phyloP scores from a whole-genome alignment of 257 asterid genomes.

The Cruciata laevipes region DNA sequence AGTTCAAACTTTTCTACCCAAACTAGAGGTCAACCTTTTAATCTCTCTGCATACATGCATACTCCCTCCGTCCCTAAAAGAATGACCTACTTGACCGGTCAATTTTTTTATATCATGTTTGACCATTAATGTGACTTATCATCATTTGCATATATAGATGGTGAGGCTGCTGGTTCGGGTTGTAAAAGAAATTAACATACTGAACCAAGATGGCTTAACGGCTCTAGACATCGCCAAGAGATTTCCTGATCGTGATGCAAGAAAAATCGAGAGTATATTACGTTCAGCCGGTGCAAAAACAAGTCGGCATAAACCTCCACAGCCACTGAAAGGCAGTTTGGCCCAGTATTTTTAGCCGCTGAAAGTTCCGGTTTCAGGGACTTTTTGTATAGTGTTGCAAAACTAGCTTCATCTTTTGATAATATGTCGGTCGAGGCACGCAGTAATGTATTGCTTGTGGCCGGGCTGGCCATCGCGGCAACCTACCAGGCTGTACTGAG shows the following conservation, averaged over 20 bases:
- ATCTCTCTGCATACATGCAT: too few relatives aligned
- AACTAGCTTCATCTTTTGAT: too few relatives aligned
- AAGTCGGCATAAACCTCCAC: neutral
- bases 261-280: neutral
- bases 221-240: slow-evolving; percentile 11
- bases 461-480: neutral
- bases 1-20: too few relatives aligned
- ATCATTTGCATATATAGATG: slow-evolving; percentile 12
- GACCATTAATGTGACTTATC: too few relatives aligned
- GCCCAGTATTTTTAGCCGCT: neutral
- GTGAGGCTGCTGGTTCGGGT: slow-evolving; percentile 1
- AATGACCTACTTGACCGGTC: too few relatives aligned
- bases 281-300: neutral
- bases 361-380: too few relatives aligned
- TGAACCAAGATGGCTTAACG: slow-evolving; percentile 2
- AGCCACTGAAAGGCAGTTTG: neutral
- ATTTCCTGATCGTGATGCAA: neutral
- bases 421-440: neutral
- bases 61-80: too few relatives aligned
- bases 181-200: neutral
- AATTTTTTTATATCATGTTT: too few relatives aligned
- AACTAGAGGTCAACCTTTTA: too few relatives aligned
- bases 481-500: neutral
- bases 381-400: too few relatives aligned
- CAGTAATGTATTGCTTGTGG: neutral